Evolutionary conservation across 176 grass and related monocot species (phyloP).

Genomic region (Thalia dealbata): DNA sequence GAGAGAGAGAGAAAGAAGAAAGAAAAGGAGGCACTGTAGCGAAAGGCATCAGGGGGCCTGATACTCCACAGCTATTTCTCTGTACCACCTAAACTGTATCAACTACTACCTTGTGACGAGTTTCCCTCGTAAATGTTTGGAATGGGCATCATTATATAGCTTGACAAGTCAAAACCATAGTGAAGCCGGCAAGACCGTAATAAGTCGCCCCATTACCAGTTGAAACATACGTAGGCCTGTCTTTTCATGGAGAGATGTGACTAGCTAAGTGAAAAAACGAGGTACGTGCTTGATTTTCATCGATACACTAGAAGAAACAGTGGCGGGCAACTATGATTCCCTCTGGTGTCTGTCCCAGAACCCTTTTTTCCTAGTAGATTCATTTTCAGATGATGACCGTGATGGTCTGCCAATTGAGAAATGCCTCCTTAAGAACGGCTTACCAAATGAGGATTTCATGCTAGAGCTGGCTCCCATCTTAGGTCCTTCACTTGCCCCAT

Average conservation of each 20-base stretch:
- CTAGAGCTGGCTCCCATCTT: slow-evolving; percentile 39
- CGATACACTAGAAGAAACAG: not conserved
- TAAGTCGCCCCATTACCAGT: not conserved
- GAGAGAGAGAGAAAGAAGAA: too few species aligned
- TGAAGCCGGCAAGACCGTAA: too few species aligned
- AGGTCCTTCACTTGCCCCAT: slow-evolving; percentile 20
- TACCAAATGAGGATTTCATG: slow-evolving; percentile 41
- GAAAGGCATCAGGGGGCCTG: too few species aligned
- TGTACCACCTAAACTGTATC: too few species aligned
- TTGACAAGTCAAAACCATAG: not conserved
- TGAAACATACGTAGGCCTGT: too few species aligned
- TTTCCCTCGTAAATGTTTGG: too few species aligned
- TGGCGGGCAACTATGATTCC: slow-evolving; percentile 17
- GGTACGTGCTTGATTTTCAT: not conserved
- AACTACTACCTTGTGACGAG: too few species aligned
- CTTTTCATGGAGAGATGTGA: too few species aligned
- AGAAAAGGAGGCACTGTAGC: too few species aligned
- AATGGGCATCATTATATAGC: not conserved
- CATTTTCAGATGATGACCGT: slow-evolving; percentile 20
- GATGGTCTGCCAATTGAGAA: slow-evolving; percentile 44
- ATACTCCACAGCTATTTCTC: too few species aligned
- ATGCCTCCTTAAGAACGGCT: slow-evolving; percentile 45
- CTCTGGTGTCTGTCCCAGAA: slow-evolving; percentile 51
- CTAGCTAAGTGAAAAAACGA: too few species aligned
- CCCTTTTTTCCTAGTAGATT: slow-evolving; percentile 45